Base-by-base conservation (phyloP, 495 filamentous ascomycete genomes). In the Annulohypoxylon bovei region DNA sequence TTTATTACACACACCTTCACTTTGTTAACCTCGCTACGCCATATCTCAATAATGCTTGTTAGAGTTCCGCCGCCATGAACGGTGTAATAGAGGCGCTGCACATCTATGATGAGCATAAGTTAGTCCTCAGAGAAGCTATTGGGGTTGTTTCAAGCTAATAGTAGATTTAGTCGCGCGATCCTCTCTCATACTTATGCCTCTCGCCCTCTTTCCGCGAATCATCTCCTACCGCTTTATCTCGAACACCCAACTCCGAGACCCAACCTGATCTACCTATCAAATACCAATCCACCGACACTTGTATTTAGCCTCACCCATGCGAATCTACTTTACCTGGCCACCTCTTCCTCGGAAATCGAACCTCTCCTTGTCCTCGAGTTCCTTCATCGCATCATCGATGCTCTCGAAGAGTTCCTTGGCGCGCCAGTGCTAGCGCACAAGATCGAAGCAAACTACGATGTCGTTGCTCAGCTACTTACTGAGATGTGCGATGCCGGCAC, bases 401-500 rank as follows among this genome's bases (percentile, higher is more conserved):
- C 93, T 3, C 84, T 99, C 18, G 96, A 99, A 80, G 95, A 98
- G 62, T 98, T 98, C 75, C 84, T 98, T 11, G 95, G 95, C 33
- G 86, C 92, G n/a, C 95, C 95, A 3, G 79, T 99, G 56, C 81
- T 97, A 20, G 90, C 93, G 14, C 84, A 83, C 63, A 97, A 94
- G 81, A 90, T 99, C 72, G 93, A 97, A 78, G 83, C 83, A 30
- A 92, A 88, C 77, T 99, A 98, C 76, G 93, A 98, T 88, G 90
- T 98, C 44, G 92, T 97, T 22, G 94, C 94, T 16, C 96, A 98
- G 79, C 81, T 99, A 6, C 84, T 98, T 27, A 91, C 90, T 71
- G 95, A 99, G 81, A 97, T 98, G 90, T 97, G 94, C 77, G 95
- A 99, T 87, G 94, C 88, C 11, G 96, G 95, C 3, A 85, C 89